phyloP scores from a whole-genome alignment of 495 filamentous ascomycete genomes.

The Glonium stellatum region DNA sequence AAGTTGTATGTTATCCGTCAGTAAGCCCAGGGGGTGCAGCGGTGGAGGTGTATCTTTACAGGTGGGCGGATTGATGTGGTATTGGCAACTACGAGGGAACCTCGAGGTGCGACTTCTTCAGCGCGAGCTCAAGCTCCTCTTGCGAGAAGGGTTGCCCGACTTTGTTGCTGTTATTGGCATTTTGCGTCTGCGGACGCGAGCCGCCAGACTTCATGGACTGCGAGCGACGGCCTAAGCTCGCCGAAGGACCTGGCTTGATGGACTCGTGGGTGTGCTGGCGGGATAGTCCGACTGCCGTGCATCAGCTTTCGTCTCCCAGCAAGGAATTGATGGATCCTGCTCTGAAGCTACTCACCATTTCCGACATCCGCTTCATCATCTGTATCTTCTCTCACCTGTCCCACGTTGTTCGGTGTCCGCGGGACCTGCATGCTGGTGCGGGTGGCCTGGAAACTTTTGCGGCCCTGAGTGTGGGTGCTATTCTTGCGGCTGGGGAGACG shows the following conservation, averaged over 20 bases:
- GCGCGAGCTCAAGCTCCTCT: constrained; percentile 32
- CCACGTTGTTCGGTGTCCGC: constrained; percentile 5
- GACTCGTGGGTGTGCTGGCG: constrained; percentile 20
- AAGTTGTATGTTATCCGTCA: no score
- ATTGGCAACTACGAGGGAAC: constrained; percentile 2
- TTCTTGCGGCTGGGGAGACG: constrained; percentile 32
- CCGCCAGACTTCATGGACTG: constrained; percentile 17
- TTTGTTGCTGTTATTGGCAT: constrained; percentile 9
- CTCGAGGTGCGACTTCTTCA: constrained; percentile 32
- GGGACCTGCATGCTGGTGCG: not conserved
- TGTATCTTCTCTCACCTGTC: constrained; percentile 11
- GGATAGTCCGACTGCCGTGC: constrained; percentile 23
- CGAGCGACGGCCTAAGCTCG: constrained; percentile 7
- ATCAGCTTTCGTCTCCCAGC: constrained; percentile 2
- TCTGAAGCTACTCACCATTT: constrained; percentile 19
- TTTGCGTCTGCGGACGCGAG: constrained; percentile 15
- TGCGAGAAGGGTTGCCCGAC: constrained; percentile 28
- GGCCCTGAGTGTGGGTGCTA: constrained; percentile 25
- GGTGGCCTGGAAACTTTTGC: constrained; percentile 22
- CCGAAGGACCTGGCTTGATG: constrained; percentile 6
- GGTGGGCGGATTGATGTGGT: not conserved
- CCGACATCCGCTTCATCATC: constrained; percentile 24
- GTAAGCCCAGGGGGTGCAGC: no score
- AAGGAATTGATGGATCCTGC: not conserved
- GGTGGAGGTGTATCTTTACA: no score